Base-by-base conservation (phyloP, 2,329 filamentous ascomycete species). In the Fusarium robinianum region DNA sequence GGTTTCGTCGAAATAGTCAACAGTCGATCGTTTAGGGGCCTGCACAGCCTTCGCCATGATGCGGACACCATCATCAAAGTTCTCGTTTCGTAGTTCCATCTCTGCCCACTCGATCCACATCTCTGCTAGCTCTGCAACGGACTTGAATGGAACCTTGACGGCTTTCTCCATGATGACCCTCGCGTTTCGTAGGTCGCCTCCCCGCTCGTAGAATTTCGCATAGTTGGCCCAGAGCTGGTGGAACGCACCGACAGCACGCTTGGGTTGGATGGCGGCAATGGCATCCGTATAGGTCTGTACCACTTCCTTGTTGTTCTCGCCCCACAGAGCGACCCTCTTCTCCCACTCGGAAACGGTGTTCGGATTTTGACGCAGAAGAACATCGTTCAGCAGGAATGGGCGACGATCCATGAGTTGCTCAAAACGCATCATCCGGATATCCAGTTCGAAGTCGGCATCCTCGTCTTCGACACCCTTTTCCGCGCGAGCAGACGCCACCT, bases 51-150 rank as follows among this genome's bases (percentile, higher is more conserved):
- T 97, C 26, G 89, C 88, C 91, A 99, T 96, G 65, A 99, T 92
- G 49, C 87, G 86, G 51, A 96, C 86, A 3, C 95, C 94, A 61
- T 88, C 87, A 64, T 97, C 91, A 55, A 97, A 96, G 64, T 97
- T 95, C 62, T 97, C 91, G 62, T 90, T 90, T 34, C 94, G 87
- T 34, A 99, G 77, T 67, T 99, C 94, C 87, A 99, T 90, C 69
- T 99, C 92, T 1, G 95, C 92, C 92, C 94, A 99, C 70, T 96
- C 90, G 53, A 95, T 95, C 94, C 94, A 99, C 80, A 94, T 95
- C 63, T 99, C 94, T 14, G 94, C 94, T 45, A 99, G 78, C 69
- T 99, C 94, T 19, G 88, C 84, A n/a, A 99, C 92, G 1, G 91
- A 95, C 64, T 96, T 97, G 77, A 95, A 99, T 0, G 92, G 91